A percentile compares a stretch with the other conserved stretches of the same genome.
phyloP scores from a whole-genome alignment of 2,329 filamentous ascomycete species.

The Phaeomoniella chlamydospora region DNA sequence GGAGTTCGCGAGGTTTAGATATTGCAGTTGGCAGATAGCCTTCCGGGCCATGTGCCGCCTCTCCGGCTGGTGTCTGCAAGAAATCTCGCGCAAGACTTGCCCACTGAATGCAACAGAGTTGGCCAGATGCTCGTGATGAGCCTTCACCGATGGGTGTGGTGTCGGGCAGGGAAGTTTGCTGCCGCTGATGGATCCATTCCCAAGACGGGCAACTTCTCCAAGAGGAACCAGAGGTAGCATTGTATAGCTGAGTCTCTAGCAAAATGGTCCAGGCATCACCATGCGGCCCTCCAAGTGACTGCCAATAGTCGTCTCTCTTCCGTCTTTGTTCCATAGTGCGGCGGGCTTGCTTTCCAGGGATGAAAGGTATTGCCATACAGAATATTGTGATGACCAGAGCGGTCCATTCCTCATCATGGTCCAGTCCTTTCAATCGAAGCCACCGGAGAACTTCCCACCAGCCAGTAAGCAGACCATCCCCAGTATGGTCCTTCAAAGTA shows the following conservation, averaged over 20 bases:
- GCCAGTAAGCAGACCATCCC: conserved; percentile 48
- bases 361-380: conserved; percentile 47
- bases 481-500: conserved; percentile 42
- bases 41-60: conserved; percentile 34
- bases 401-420: conserved; percentile 53
- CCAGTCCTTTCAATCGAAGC: conserved; percentile 35
- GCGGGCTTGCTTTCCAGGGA: conserved; percentile 15
- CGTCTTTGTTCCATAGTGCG: neutral
- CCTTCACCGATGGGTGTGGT: neutral
- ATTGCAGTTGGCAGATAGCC: conserved; percentile 53
- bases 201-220: conserved; percentile 49
- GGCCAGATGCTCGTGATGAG: too few relatives aligned
- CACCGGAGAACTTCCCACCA: conserved; percentile 66
- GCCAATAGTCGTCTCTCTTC: neutral
- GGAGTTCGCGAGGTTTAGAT: conserved; percentile 38
- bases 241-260: conserved; percentile 28
- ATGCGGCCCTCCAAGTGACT: neutral
- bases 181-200: conserved; percentile 46
- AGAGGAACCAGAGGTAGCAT: conserved; percentile 21
- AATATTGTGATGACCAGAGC: conserved; percentile 50
- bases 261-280: conserved; percentile 28
- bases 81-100: conserved; percentile 52
- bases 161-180: neutral
- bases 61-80: conserved; percentile 43
- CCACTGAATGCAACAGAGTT: conserved; percentile 29